Evolutionary conservation across 1,139 yeast species (phyloP), one percentile per base, ranked within the genome.

Genomic region (Sugiyamaella castrensis): DNA sequence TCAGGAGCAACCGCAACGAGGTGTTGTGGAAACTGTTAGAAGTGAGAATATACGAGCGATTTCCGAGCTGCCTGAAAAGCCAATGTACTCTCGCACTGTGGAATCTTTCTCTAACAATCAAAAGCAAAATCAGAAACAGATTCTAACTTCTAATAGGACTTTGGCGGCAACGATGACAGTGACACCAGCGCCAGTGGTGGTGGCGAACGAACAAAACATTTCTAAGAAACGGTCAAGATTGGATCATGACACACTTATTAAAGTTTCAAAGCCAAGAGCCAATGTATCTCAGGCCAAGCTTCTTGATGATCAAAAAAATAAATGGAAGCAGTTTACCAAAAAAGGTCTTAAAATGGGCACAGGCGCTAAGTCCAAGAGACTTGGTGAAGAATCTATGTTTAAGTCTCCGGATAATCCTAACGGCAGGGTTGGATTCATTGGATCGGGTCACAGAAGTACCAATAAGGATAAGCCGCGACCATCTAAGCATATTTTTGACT

Each of bases 261-360:
- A 19, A 19, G 5, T 19, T 19, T 19, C 24, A 19, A 19, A 19
- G 24, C 24, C 24, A 5, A 19, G 39, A 24, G 29, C 47, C n/a
- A 48, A 27, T 48, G 63, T 43, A 53, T 63, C 51, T 51, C 60
- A 54, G 19, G 55, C 59, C 11, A 51, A 57, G 40, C 46, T 57
- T 7, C 53, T 65, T 26, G 61, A 63, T 36, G 55, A 57, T 13
- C 57, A 62, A 32, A 65, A 65, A 38, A 53, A 56, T 40, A 65
- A 62, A 45, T 69, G 72, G 72, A 64, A 67, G 43, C 56, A 54
- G 43, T 69, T 69, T 47, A 57, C 60, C 19, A 60, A 62, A 28
- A 62, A 62, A 44, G 59, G 61, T 4, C 50, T 53, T 29, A 64
- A 63, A 47, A 51, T 53, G 32, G 55, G 54, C 9, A 58, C 54